A percentile compares a stretch with the other conserved stretches of the same genome.
Conservation (phyloP, 2,329 filamentous ascomycete species). For the Paecilomyces variotii region DNA sequence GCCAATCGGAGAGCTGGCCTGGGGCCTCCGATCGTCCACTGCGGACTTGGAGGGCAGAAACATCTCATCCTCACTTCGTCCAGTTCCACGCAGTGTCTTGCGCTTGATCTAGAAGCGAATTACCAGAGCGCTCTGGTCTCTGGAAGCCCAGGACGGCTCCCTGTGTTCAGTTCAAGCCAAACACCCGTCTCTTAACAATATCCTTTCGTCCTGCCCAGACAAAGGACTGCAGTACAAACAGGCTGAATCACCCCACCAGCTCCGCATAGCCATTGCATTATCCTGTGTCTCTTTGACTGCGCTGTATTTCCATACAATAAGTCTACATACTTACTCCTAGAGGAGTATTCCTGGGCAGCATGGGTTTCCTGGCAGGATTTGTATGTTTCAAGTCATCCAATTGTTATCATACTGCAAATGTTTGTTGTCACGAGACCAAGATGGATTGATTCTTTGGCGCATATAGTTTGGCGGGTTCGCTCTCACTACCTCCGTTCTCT, state of each 20-base stretch:
- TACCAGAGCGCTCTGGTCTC: background rate
- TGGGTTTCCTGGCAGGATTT: constrained; percentile 70
- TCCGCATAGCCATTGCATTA: background rate
- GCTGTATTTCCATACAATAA: background rate
- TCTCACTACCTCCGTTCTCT: constrained; percentile 64
- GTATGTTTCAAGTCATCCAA: constrained; percentile 41
- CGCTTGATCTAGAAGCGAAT: background rate
- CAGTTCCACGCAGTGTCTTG: background rate
- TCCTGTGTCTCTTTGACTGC: background rate
- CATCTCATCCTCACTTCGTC: background rate
- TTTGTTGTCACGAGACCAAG: background rate
- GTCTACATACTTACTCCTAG: background rate
- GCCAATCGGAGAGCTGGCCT: constrained; percentile 26
- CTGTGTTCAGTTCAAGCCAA: background rate
- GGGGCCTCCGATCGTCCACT: constrained; percentile 8
- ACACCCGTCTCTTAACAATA: background rate
- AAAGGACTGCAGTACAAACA: background rate
- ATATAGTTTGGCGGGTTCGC: constrained; percentile 65
- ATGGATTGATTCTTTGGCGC: background rate
- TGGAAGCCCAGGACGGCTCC: background rate
- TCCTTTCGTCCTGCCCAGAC: no score
- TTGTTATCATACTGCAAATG: background rate
- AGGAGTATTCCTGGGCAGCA: constrained; percentile 25
- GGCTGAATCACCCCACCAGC: background rate
- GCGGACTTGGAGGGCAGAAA: background rate